Evolutionary conservation across 768 basidiomycete genomes (phyloP).

Genomic region (Hemileccinum impolitum): DNA sequence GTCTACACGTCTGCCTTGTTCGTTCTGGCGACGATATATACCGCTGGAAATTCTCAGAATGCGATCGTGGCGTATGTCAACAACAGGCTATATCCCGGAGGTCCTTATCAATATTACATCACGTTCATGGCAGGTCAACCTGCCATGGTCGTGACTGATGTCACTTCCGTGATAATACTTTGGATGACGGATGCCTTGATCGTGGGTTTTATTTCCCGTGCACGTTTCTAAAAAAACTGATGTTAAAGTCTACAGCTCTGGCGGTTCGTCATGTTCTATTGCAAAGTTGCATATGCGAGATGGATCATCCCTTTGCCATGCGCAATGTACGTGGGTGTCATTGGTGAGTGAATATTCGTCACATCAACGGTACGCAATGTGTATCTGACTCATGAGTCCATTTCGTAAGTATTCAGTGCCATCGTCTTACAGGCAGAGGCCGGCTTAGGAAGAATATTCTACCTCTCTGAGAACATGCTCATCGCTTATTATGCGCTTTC

Average conservation of each 20-base stretch:
- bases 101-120: slow-evolving; percentile 23
- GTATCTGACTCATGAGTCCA: background rate
- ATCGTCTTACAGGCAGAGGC: slow-evolving; percentile 19
- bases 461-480: slow-evolving; percentile 20
- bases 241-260: slow-evolving; percentile 10
- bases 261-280: slow-evolving; percentile 25
- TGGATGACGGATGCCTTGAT: slow-evolving; percentile 31
- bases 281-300: slow-evolving; percentile 15
- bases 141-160: slow-evolving; percentile 23
- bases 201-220: slow-evolving; percentile 12
- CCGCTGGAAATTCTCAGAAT: slow-evolving; percentile 26
- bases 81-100: slow-evolving; percentile 26
- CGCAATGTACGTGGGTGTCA: slow-evolving; percentile 22
- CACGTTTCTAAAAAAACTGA: background rate
- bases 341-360: slow-evolving; percentile 13
- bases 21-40: slow-evolving; percentile 25
- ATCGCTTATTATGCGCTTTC: slow-evolving; percentile 24
- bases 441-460: slow-evolving; percentile 15
- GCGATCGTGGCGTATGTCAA: slow-evolving; percentile 30
- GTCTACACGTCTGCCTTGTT: slow-evolving; percentile 27
- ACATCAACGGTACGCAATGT: background rate
- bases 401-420: slow-evolving; percentile 16
- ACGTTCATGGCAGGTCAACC: slow-evolving; percentile 24
- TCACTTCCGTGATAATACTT: slow-evolving; percentile 23
- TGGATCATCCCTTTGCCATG: slow-evolving; percentile 27